Evolutionary conservation across 2,329 filamentous ascomycete genomes (phyloP).

Genomic region (Ascocoryne sarcoides): DNA sequence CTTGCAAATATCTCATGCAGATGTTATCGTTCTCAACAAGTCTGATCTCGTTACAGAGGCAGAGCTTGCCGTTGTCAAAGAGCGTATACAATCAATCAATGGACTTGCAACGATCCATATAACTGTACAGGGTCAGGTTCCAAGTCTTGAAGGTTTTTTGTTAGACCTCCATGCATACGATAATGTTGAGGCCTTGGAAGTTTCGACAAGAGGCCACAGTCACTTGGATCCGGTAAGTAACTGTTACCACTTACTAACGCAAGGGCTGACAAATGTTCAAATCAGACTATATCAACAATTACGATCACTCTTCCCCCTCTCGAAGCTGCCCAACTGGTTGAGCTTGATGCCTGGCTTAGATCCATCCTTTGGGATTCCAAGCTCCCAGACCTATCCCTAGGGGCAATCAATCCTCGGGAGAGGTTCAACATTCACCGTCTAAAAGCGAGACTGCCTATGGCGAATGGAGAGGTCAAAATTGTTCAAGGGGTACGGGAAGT

Average conservation of each 20-base stretch:
- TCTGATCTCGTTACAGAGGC: conserved; percentile 66
- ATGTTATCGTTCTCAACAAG: conserved; percentile 93
- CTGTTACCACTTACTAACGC: no score
- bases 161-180: conserved; percentile 93
- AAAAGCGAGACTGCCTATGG: conserved; percentile 68
- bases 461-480: conserved; percentile 59
- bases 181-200: conserved; percentile 63
- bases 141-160: conserved; percentile 74
- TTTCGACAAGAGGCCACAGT: conserved; percentile 70
- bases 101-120: conserved; percentile 75
- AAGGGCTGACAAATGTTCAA: conserved; percentile 7
- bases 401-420: not conserved
- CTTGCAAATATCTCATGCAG: conserved; percentile 92
- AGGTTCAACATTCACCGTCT: conserved; percentile 72
- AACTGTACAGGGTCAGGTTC: conserved; percentile 72
- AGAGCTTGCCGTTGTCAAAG: conserved; percentile 60
- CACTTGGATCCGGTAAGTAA: conserved; percentile 81
- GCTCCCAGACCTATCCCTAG: conserved; percentile 36
- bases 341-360: conserved; percentile 73
- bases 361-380: conserved; percentile 74
- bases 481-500: conserved; percentile 89
- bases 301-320: conserved; percentile 61
- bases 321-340: conserved; percentile 43
- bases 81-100: conserved; percentile 77
- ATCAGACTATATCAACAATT: conserved; percentile 73